Evolutionary conservation across 2,329 filamentous ascomycete genomes (phyloP).

Genomic region (Microdochium bolleyi): DNA sequence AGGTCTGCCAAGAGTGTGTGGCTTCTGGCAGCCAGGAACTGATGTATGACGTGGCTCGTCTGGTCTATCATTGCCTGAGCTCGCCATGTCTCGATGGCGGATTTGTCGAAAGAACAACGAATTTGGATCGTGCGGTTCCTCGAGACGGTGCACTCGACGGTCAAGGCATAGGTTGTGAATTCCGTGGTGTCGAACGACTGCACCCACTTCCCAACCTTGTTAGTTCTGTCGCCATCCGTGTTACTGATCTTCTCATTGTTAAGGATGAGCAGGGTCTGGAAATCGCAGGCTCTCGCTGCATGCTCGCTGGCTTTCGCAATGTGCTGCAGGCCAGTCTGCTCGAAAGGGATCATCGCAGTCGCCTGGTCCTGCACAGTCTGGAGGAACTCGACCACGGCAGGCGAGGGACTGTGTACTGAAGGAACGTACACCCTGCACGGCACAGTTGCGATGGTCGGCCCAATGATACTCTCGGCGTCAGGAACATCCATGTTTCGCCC

Average conservation of each 20-base stretch:
- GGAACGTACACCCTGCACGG: conserved; percentile 18
- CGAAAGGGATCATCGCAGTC: background rate
- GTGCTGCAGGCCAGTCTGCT: conserved; percentile 1
- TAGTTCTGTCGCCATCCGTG: background rate
- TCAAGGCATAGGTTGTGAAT: background rate
- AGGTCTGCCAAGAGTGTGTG: background rate
- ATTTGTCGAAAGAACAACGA: background rate
- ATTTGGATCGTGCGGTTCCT: background rate
- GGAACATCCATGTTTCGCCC: background rate
- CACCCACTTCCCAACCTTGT: background rate
- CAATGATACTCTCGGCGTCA: background rate
- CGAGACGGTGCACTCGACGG: background rate
- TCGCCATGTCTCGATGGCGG: background rate
- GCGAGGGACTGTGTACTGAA: background rate
- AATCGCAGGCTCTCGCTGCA: background rate
- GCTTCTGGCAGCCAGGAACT: background rate
- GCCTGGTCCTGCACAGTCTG: background rate
- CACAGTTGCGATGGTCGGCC: conserved; percentile 2
- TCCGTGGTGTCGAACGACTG: background rate
- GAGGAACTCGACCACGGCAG: background rate
- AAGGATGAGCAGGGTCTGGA: background rate
- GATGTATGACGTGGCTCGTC: background rate
- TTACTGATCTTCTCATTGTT: background rate
- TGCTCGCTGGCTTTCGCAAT: background rate
- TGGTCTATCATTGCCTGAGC: background rate